Evolutionary conservation across 2,329 filamentous ascomycete genomes (phyloP).

Genomic region (Fusarium begoniae): DNA sequence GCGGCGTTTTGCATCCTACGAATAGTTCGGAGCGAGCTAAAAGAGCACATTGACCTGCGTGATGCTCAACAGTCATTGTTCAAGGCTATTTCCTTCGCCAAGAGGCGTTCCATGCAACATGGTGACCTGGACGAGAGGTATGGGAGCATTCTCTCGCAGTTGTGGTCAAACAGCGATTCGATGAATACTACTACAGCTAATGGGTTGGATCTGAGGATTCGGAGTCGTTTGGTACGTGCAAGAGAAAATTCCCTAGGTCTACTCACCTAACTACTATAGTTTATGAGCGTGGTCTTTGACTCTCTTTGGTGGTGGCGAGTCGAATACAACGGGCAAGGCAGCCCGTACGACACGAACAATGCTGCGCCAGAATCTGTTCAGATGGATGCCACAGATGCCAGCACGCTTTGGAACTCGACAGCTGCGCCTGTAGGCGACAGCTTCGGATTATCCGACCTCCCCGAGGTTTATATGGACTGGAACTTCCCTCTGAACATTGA

Average conservation of each 20-base stretch:
- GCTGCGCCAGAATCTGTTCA: background rate
- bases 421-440: background rate
- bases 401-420: background rate
- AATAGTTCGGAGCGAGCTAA: background rate
- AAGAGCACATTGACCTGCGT: background rate
- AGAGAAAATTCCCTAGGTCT: background rate
- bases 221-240: background rate
- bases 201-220: background rate
- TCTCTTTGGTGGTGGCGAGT: slow-evolving; percentile 5
- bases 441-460: background rate
- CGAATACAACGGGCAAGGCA: slow-evolving; percentile 3
- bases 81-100: background rate
- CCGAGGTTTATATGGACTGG: background rate
- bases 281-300: slow-evolving; percentile 2
- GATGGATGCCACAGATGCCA: background rate
- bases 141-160: background rate
- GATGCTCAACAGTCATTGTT: background rate
- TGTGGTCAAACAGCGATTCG: slow-evolving; percentile 3
- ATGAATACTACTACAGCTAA: background rate
- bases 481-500: slow-evolving; percentile 1
- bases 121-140: slow-evolving; percentile 1
- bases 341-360: background rate
- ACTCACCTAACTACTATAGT: background rate
- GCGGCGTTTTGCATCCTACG: background rate
- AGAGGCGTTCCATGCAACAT: background rate